Percentiles rank a stretch among this genome's conserved stretches.
phyloP scores from a whole-genome alignment of 2,329 filamentous ascomycete genomes.

The Dactylellina cionopaga region DNA sequence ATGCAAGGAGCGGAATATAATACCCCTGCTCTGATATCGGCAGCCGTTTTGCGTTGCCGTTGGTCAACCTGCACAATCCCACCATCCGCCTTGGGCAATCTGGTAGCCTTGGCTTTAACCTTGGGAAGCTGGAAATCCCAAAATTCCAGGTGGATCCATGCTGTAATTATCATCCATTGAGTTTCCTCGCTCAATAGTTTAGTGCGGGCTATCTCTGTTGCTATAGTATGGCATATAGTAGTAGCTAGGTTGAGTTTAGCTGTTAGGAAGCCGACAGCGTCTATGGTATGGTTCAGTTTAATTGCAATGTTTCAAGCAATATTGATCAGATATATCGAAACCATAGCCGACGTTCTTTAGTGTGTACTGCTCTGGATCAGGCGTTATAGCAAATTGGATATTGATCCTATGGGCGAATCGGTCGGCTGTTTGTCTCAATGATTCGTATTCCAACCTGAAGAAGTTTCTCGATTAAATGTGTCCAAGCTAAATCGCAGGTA shows the following conservation, averaged over 20 bases:
- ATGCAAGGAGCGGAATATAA: slow-evolving; percentile 15
- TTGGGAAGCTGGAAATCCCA: slow-evolving; percentile 28
- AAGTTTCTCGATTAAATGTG: too few species aligned
- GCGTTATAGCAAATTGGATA: too few species aligned
- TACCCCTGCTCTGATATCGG: slow-evolving; percentile 14
- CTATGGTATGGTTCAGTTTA: neutral
- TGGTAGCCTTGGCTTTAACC: slow-evolving; percentile 15
- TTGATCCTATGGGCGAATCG: too few species aligned
- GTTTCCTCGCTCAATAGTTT: slow-evolving; percentile 12
- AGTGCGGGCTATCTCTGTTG: slow-evolving; percentile 6
- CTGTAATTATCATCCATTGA: neutral
- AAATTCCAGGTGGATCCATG: neutral
- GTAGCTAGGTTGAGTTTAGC: neutral
- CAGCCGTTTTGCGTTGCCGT: slow-evolving; percentile 20
- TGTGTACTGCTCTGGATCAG: too few species aligned
- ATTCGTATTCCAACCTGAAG: too few species aligned
- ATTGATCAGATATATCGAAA: neutral
- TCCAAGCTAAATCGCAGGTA: neutral
- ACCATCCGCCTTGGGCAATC: slow-evolving; percentile 33
- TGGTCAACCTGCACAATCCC: slow-evolving; percentile 20
- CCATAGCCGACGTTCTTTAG: neutral
- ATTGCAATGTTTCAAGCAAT: neutral
- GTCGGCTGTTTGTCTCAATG: too few species aligned
- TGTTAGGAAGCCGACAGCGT: too few species aligned
- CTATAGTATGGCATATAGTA: too few species aligned